Evolutionary conservation across 805 yeast genomes (phyloP), one percentile per base, ranked within the genome.

Genomic region (Schwanniomyces polymorphus): DNA sequence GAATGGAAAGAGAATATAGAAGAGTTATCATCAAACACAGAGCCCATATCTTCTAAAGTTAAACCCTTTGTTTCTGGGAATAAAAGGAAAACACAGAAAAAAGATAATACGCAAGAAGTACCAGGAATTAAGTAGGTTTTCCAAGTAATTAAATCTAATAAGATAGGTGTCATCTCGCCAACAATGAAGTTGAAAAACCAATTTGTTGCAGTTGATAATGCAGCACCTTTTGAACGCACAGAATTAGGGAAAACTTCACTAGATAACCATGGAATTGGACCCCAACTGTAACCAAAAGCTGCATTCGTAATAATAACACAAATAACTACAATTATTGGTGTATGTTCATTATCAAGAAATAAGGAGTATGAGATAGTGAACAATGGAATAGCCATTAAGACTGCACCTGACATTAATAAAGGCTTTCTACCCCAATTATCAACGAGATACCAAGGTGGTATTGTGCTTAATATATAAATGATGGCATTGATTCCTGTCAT

Each of bases 21-120:
- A 5, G 75, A 67, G 44, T 56, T 57, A 53, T 73, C 97, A 54
- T 91, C 96, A 64, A 91, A 91, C 11, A 91, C 79, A 3, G 88
- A 80, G 52, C 91, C 97, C 96, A 91, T 91, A 49, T 91, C 97
- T 61, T 91, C 97, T 46, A 91, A 75, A 23, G 85, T 78, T 42
- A 91, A 81, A 9, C 97, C 97, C 57, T 87, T 90, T 2, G 97
- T 91, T 63, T 91, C 97, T 1, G 97, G 97, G 63, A 86, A 90
- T 40, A 83, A 70, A 46, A 76, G 78, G 68, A 77, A 81, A 10
- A 91, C 97, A 18, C 85, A 82, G 31, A 86, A 63, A 49, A 87
- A 83, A 3, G 96, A 88, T 38, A 85, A 63, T 40, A 83, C 70
- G 67, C 97, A 90, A 27, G 89, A 86, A 23, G 78, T 64, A 1